Percentiles rank a stretch among this genome's conserved stretches.
Conservation (phyloP, 148 eudicot species). For the Rhododendron vialii region DNA sequence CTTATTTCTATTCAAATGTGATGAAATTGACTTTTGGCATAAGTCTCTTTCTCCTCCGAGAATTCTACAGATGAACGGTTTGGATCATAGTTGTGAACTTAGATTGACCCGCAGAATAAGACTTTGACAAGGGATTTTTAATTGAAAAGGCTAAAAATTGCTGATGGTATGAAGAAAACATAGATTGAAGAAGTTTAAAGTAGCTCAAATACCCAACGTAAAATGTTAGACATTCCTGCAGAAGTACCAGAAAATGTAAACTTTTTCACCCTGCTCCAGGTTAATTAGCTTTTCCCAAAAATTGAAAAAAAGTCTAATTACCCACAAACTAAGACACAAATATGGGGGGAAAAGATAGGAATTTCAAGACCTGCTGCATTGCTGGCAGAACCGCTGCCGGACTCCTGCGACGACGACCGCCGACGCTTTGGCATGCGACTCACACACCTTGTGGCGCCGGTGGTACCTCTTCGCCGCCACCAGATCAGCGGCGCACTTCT, state of each 20-base stretch:
- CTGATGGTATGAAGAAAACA: background rate
- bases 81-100: background rate
- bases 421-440: constrained; percentile 4
- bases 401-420: background rate
- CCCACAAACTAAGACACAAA: too few species aligned
- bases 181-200: background rate
- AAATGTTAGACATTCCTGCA: background rate
- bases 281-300: background rate
- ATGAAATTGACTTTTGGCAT: background rate
- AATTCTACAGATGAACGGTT: background rate
- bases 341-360: background rate
- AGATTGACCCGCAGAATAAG: background rate
- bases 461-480: constrained; percentile 3
- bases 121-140: background rate
- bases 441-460: constrained; percentile 5
- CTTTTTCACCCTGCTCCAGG: background rate
- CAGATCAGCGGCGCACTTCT: constrained; percentile 9
- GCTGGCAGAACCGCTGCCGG: constrained; percentile 13
- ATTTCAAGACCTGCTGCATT: constrained; percentile 9
- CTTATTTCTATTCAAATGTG: too few species aligned
- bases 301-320: too few species aligned
- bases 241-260: background rate
- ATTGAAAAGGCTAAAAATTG: background rate
- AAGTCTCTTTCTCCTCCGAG: background rate
- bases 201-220: too few species aligned